Evolutionary conservation across 1,139 yeast species (phyloP).

Genomic region (Debaryomyces robertsiae): DNA sequence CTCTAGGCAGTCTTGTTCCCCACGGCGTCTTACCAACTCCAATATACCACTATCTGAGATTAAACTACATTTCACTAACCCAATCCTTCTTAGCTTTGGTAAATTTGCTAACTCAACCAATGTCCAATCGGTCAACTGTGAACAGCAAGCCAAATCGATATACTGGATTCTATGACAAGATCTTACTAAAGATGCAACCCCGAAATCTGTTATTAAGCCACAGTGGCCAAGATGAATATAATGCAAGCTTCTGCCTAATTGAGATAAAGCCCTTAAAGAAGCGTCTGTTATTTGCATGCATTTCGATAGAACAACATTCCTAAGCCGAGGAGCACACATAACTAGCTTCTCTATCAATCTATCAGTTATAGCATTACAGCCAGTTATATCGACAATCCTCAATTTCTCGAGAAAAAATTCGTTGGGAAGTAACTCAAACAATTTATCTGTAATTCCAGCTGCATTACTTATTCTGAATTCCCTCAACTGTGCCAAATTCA

Average conservation of each 20-base stretch:
- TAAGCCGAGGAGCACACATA: slow-evolving; percentile 74
- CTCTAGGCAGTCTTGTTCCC: slow-evolving; percentile 76
- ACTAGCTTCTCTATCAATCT: slow-evolving; percentile 74
- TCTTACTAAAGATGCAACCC: slow-evolving; percentile 74
- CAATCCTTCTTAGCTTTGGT: slow-evolving; percentile 85
- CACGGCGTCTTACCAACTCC: slow-evolving; percentile 74
- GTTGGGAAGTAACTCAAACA: slow-evolving; percentile 51
- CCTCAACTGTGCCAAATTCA: slow-evolving; percentile 67
- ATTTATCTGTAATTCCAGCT: slow-evolving; percentile 65
- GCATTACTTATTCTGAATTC: slow-evolving; percentile 84
- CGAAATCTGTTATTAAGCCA: slow-evolving; percentile 83
- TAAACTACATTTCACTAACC: slow-evolving; percentile 86
- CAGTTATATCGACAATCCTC: slow-evolving; percentile 83
- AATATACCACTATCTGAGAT: slow-evolving; percentile 86
- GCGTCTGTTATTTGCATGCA: slow-evolving; percentile 88
- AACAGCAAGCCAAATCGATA: slow-evolving; percentile 93
- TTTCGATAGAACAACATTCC: slow-evolving; percentile 88
- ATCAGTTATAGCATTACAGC: slow-evolving; percentile 82
- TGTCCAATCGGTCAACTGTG: slow-evolving; percentile 84
- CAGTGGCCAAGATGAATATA: slow-evolving; percentile 95
- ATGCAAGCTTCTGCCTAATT: slow-evolving; percentile 79
- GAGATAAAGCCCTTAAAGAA: slow-evolving; percentile 70
- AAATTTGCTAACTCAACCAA: slow-evolving; percentile 75
- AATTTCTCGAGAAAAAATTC: slow-evolving; percentile 52
- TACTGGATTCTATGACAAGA: slow-evolving; percentile 86